Base-by-base conservation (phyloP, 805 yeast genomes). In the Wickerhamomyces sydowiorum region DNA sequence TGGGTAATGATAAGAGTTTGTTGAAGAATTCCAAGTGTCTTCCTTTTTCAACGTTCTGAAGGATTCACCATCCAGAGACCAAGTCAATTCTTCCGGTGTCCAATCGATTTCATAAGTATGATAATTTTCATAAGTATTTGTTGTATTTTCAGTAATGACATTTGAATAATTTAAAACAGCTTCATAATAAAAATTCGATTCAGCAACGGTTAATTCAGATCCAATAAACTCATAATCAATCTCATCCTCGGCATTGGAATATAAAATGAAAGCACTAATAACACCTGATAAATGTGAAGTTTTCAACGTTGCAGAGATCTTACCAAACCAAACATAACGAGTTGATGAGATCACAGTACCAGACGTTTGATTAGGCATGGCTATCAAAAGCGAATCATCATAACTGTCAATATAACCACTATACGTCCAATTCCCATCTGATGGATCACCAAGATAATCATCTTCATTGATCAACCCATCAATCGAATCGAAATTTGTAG, bases 171-270 rank as follows among this genome's bases (percentile, higher is more conserved):
- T 76, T 56, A 80, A 67, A 28, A 68, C 62, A 62, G 91, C 96
- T 59, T 83, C 80, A 61, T 76, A 80, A 69, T 86, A 90, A 72
- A 60, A 89, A 66, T 90, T 90, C 23, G 89, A 70, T 70, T 90
- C 90, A 2, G 80, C 86, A 20, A 64, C 60, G 24, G 73, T 71
- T 54, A 86, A 64, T 56, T 84, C 77, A 56, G 75, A 75, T 44
- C 97, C 97, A 48, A 88, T 82, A 52, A 80, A 82, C 68, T 90
- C 96, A 57, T 65, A 80, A 74, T 90, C 97, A 54, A 89, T 75
- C 72, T 90, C 97, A 69, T 89, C 97, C 70, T 86, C 80, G 33
- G 82, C 88, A 58, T 86, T 85, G 7, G 96, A 86, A 63, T 78
- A 82, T 41, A 87, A 62, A 63, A 89, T 87, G 55, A 81, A 77